Evolutionary conservation across 805 yeast species (phyloP).

Genomic region (Crinitomyces ghanaensis): DNA sequence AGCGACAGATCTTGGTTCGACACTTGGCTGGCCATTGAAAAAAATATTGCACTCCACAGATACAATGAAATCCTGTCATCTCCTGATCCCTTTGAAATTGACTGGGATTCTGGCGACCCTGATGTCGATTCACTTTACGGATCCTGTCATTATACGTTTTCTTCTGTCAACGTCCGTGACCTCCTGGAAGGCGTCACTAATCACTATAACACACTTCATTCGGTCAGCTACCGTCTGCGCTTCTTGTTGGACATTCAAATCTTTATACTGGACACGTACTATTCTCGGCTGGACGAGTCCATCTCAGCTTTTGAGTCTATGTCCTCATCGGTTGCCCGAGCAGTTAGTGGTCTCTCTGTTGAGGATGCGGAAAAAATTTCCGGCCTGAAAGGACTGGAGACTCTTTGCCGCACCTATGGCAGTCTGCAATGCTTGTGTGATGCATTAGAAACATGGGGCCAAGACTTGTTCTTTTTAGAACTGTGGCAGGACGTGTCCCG

Average conservation of each 20-base stretch:
- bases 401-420: constrained; percentile 32
- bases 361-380: constrained; percentile 23
- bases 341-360: constrained; percentile 24
- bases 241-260: constrained; percentile 50
- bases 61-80: constrained; percentile 40
- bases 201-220: constrained; percentile 33
- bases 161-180: constrained; percentile 47
- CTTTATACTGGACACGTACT: constrained; percentile 42
- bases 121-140: too few species aligned
- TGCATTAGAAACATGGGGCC: constrained; percentile 33
- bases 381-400: constrained; percentile 29
- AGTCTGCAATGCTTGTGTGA: constrained; percentile 29
- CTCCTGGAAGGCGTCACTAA: constrained; percentile 45
- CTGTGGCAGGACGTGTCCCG: constrained; percentile 29
- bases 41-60: constrained; percentile 32
- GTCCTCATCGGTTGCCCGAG: constrained; percentile 27
- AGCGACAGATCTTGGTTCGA: constrained; percentile 25
- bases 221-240: constrained; percentile 43
- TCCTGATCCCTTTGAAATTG: constrained; percentile 44
- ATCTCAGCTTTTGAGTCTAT: constrained; percentile 33
- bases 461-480: constrained; percentile 33
- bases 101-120: constrained; percentile 47
- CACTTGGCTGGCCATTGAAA: constrained; percentile 45
- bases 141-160: too few species aligned
- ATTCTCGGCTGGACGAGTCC: constrained; percentile 31